These are phyloP conservation scores for Tieghemiomyces parasiticus DNA, from an alignment of 192 early-diverging fungal genomes.

Conservation along the genomic window DNA sequence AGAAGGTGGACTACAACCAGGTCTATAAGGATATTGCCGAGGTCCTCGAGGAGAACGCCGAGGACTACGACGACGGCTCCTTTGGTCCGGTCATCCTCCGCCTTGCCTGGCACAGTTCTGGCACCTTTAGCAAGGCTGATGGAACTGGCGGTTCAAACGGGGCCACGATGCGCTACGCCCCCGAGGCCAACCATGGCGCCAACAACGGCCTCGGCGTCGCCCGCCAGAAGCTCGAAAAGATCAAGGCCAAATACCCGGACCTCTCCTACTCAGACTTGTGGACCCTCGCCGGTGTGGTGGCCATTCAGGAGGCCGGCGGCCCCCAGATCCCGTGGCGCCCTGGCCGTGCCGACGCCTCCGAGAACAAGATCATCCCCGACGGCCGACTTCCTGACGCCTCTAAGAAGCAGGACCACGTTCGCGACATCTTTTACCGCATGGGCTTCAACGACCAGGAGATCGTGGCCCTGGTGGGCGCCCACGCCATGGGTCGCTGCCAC, in stretches of 20 bases:
- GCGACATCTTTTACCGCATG: slow-evolving; percentile 73
- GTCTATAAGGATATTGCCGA: slow-evolving; percentile 66
- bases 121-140: slow-evolving; percentile 53
- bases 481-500: slow-evolving; percentile 67
- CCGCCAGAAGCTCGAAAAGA: slow-evolving; percentile 45
- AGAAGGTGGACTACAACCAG: slow-evolving; percentile 39
- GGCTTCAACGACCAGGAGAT: slow-evolving; percentile 70
- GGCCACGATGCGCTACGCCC: slow-evolving; percentile 58
- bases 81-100: slow-evolving; percentile 66
- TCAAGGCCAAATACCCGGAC: slow-evolving; percentile 69
- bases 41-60: slow-evolving; percentile 41
- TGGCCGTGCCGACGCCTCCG: slow-evolving; percentile 38
- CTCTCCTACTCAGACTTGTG: slow-evolving; percentile 78
- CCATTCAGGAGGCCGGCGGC: slow-evolving; percentile 62
- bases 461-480: slow-evolving; percentile 62
- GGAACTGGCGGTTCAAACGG: slow-evolving; percentile 58
- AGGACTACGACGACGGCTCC: slow-evolving; percentile 66
- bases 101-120: slow-evolving; percentile 74
- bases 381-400: slow-evolving; percentile 65
- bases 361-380: slow-evolving; percentile 40
- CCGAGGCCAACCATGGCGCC: slow-evolving; percentile 52
- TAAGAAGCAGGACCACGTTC: slow-evolving; percentile 45
- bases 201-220: slow-evolving; percentile 63
- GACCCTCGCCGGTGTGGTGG: slow-evolving; percentile 61
- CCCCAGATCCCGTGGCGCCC: slow-evolving; percentile 62